phyloP scores from a whole-genome alignment of 345 rosid species.

The Aquilaria malaccensis region DNA sequence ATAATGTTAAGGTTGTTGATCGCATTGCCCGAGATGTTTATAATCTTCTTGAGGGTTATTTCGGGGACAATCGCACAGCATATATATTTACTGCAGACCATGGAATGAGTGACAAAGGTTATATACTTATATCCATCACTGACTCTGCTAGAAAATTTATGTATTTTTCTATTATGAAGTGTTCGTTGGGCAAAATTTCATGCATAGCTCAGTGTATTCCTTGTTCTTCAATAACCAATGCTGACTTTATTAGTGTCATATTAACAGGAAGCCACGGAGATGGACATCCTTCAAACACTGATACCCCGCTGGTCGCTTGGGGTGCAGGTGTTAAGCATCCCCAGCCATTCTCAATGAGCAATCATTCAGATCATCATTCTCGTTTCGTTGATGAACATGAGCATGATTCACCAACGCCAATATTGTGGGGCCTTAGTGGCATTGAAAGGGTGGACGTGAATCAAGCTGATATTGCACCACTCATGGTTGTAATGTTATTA shows the following conservation, averaged over 20 bases:
- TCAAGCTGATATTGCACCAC: constrained; percentile 96
- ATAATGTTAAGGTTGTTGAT: constrained; percentile 93
- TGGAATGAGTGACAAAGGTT: constrained; percentile 98
- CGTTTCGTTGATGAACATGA: constrained; percentile 78
- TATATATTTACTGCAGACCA: constrained; percentile 95
- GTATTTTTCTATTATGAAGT: background rate
- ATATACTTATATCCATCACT: constrained; percentile 6
- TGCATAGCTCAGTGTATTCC: constrained; percentile 3
- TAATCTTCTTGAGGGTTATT: constrained; percentile 75
- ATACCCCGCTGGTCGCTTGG: constrained; percentile 97
- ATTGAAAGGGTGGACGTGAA: constrained; percentile 94
- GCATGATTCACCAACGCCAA: constrained; percentile 80
- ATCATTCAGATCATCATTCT: constrained; percentile 49
- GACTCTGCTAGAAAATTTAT: background rate
- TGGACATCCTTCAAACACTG: constrained; percentile 91
- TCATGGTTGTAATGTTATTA: constrained; percentile 50
- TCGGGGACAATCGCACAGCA: constrained; percentile 78
- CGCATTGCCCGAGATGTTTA: constrained; percentile 68
- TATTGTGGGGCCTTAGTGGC: constrained; percentile 68
- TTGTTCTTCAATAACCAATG: background rate
- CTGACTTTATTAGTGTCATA: constrained; percentile 17
- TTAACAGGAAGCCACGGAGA: constrained; percentile 90
- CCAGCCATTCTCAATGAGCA: constrained; percentile 28
- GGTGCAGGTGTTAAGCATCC: constrained; percentile 90
- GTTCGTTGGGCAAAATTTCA: background rate